Conservation (phyloP, 2,329 filamentous ascomycete species). For the Zasmidium angulare region DNA sequence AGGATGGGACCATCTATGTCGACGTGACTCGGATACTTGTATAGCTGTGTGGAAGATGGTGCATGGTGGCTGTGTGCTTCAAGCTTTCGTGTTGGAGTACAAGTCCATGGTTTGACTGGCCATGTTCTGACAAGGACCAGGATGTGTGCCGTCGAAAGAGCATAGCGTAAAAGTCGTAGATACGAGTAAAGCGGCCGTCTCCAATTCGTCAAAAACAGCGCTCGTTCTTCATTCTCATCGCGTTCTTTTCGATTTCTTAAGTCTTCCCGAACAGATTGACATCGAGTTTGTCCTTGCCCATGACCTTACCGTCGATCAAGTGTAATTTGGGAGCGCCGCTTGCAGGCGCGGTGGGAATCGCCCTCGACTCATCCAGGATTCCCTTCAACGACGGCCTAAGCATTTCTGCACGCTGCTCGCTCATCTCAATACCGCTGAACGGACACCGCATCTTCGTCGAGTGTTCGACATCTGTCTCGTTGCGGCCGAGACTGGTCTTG, state of each 20-base stretch:
- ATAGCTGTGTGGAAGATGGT: neutral
- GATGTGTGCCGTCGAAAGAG: neutral
- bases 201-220: neutral
- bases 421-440: slow-evolving; percentile 9
- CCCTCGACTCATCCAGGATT: slow-evolving; percentile 8
- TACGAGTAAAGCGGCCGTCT: neutral
- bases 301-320: slow-evolving; percentile 19
- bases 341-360: neutral
- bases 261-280: neutral
- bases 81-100: too few relatives aligned
- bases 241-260: too few relatives aligned
- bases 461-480: slow-evolving; percentile 7
- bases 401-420: slow-evolving; percentile 17
- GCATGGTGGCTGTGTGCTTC: too few relatives aligned
- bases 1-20: neutral
- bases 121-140: neutral
- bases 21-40: neutral
- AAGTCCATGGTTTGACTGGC: neutral
- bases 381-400: slow-evolving; percentile 9
- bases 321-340: slow-evolving; percentile 16
- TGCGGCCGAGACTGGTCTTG: slow-evolving; percentile 14
- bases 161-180: neutral
- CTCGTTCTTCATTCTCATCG: too few relatives aligned
- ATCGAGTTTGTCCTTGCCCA: slow-evolving; percentile 19
- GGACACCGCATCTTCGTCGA: slow-evolving; percentile 10